Conservation (phyloP, 2,329 filamentous ascomycete genomes). For the Neophaeococcomyces mojaviensis region DNA sequence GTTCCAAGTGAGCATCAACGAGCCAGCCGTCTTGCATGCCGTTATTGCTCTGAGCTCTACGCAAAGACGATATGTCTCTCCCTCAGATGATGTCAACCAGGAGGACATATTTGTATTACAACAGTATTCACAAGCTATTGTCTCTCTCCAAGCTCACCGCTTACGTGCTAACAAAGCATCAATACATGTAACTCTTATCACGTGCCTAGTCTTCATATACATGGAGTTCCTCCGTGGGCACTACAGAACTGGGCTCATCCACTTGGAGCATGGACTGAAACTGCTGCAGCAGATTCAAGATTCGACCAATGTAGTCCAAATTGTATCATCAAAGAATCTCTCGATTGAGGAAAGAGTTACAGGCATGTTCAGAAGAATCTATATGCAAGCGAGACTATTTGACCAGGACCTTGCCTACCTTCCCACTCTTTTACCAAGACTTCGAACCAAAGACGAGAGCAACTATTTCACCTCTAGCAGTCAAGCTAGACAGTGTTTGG, state of each 20-base stretch:
- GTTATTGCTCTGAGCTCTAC: constrained; percentile 34
- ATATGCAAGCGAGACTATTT: no score
- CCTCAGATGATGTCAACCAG: constrained; percentile 9
- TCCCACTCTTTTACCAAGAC: no score
- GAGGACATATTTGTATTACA: constrained; percentile 29
- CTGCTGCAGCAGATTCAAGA: constrained; percentile 21
- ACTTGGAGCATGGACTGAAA: constrained; percentile 28
- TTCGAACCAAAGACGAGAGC: no score
- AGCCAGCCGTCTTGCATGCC: constrained; percentile 38
- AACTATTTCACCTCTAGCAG: no score
- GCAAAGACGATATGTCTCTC: constrained; percentile 23
- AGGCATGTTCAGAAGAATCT: no score
- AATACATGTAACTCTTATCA: constrained; percentile 33
- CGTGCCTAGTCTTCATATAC: constrained; percentile 35
- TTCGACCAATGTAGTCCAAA: background rate
- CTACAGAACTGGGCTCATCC: constrained; percentile 23
- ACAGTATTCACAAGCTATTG: constrained; percentile 37
- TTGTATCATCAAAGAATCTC: constrained; percentile 23
- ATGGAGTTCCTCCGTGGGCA: constrained; percentile 34
- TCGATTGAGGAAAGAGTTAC: constrained; percentile 18
- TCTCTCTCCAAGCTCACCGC: constrained; percentile 27
- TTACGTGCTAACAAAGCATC: constrained; percentile 23
- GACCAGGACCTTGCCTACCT: no score
- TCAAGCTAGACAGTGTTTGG: no score
- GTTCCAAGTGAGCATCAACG: constrained; percentile 31